Base-by-base conservation (phyloP, 164 flowering plant genomes). In the Aristolochia contorta region DNA sequence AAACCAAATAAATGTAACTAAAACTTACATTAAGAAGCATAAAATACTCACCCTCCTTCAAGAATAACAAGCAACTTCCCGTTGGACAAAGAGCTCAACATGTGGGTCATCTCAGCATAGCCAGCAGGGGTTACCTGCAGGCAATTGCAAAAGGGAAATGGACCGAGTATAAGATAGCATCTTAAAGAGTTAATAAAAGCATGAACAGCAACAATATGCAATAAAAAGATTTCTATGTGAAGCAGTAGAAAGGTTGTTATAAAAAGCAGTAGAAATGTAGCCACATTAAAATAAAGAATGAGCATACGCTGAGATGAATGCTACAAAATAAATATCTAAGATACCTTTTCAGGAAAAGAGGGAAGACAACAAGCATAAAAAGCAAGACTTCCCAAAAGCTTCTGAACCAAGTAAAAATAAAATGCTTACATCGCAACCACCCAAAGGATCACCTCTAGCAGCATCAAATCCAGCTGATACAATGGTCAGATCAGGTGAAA, bases 401-500 rank as follows among this genome's bases (percentile, higher is more conserved):
- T 18, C 16, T 16, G 53, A 49, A 18, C 22, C 19, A 6, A 49
- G 21, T 16, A 49, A 49, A 16, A 2, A 15, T 49, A 58, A 59
- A 66, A 57, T 47, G 19, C 88, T 78, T 84, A 93, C 99, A 85
- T 90, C 91, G 64, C 99, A 90, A 63, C 96, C 72, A 30, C 97
- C 99, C 58, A 93, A 85, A 47, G 99, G 99, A 72, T 93, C 99
- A 51, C 99, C 99, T 65, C 95, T 80, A 59, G 99, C 99, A 73
- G 99, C 99, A 84, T 93, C 97, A 79, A 93, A 93, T 74, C 99
- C 99, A 22, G 99, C 96, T 57, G 99, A 93, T 71, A 93, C 82
- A 65, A 93, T 90, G 58, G 89, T 85, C 57, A 93, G 68, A 83
- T 93, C 97, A 63, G 99, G 99, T 59, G 78, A 72, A 72, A 82